Percentiles rank a stretch among this genome's conserved stretches.
Evolutionary conservation across 179 eudicot genomes (phyloP).

Genomic region (Heliamphora ciliata): DNA sequence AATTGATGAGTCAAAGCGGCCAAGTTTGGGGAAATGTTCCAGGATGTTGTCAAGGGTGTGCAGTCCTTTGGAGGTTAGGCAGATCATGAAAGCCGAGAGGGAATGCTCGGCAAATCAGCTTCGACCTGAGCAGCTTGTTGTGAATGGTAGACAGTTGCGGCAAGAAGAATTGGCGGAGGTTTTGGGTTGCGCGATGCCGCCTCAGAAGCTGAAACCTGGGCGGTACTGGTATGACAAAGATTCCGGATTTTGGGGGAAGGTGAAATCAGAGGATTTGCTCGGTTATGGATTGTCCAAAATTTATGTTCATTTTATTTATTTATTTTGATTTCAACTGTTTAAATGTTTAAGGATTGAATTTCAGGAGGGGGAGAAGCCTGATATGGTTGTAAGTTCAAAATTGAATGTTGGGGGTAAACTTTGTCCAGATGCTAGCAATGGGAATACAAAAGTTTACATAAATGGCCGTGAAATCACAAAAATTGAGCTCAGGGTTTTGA

Average conservation of each 20-base stretch:
- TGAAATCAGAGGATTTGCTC: constrained; percentile 20
- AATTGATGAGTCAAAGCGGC: constrained; percentile 57
- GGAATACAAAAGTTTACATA: constrained; percentile 30
- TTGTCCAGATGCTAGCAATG: constrained; percentile 33
- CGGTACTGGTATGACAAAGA: constrained; percentile 83
- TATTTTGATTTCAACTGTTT: not conserved
- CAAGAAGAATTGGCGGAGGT: constrained; percentile 76
- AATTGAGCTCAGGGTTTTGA: constrained; percentile 31
- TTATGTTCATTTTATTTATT: too few relatives aligned
- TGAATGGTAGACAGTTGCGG: constrained; percentile 56
- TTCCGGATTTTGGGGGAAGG: constrained; percentile 84
- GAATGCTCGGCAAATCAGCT: constrained; percentile 81
- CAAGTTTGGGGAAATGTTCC: constrained; percentile 59
- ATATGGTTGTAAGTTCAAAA: constrained; percentile 32
- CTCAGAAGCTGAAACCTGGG: constrained; percentile 66
- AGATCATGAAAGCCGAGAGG: constrained; percentile 77
- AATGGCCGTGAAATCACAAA: constrained; percentile 43
- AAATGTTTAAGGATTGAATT: not conserved
- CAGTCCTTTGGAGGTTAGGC: constrained; percentile 75
- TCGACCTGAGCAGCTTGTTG: constrained; percentile 60
- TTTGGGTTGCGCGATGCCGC: constrained; percentile 61
- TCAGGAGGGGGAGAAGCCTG: constrained; percentile 43
- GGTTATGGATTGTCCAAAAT: not conserved
- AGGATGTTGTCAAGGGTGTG: constrained; percentile 52
- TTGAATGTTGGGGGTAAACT: constrained; percentile 38